Evolutionary conservation across 768 basidiomycete genomes (phyloP).

Genomic region (Clavulina sp.): DNA sequence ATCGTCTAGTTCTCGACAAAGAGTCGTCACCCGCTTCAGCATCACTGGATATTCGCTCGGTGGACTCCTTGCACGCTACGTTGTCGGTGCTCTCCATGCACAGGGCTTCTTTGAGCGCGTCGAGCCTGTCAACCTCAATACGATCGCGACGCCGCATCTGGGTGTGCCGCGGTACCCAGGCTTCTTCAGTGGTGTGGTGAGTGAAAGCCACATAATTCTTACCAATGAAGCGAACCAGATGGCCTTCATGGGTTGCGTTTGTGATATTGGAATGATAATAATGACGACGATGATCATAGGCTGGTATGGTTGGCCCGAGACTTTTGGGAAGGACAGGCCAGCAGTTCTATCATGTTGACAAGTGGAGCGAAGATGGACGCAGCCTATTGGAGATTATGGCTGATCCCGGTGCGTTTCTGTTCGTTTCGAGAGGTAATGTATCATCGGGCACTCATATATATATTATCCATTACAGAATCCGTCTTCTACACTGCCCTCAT

Average conservation of each 20-base stretch:
- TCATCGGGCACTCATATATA: too few species aligned
- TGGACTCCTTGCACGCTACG: slow-evolving; percentile 65
- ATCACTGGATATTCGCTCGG: slow-evolving; percentile 67
- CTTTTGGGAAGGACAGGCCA: slow-evolving; percentile 65
- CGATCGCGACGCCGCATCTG: slow-evolving; percentile 69
- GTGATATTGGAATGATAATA: too few species aligned
- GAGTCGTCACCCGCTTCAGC: slow-evolving; percentile 49
- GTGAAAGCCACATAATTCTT: too few species aligned
- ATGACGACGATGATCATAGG: too few species aligned
- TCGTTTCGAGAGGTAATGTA: too few species aligned
- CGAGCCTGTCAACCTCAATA: slow-evolving; percentile 62
- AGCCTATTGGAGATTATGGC: slow-evolving; percentile 62
- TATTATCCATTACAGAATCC: slow-evolving; percentile 31
- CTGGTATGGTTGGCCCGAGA: slow-evolving; percentile 41
- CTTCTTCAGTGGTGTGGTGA: slow-evolving; percentile 35
- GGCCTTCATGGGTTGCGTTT: too few species aligned
- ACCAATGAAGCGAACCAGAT: too few species aligned
- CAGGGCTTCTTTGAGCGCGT: slow-evolving; percentile 54
- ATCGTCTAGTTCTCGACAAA: too few species aligned
- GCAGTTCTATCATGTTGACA: slow-evolving; percentile 58
- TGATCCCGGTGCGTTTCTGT: slow-evolving; percentile 41
- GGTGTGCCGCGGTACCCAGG: slow-evolving; percentile 52
- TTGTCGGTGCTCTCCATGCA: slow-evolving; percentile 51
- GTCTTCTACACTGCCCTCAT: slow-evolving; percentile 60
- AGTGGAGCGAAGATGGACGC: slow-evolving; percentile 46